phyloP scores from a whole-genome alignment of 2,329 filamentous ascomycete species.

The Fragosphaeria purpurea region DNA sequence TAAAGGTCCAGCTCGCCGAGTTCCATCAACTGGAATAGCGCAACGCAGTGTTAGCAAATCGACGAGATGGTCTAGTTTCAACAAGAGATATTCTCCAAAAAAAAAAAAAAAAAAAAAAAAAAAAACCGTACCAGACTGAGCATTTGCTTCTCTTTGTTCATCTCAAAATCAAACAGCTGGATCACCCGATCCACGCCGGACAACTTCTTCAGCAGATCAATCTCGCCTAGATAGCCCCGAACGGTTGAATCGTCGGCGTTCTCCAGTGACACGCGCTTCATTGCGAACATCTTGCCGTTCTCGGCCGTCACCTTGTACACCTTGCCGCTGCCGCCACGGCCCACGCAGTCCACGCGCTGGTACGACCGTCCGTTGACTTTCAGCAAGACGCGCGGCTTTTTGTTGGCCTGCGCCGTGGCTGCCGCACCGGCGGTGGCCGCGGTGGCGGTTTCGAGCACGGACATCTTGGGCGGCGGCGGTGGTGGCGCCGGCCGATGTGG shows the following conservation, averaged over 20 bases:
- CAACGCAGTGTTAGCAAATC: background rate
- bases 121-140: constrained; percentile 62
- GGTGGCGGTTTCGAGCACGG: constrained; percentile 83
- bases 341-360: constrained; percentile 80
- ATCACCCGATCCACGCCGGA: constrained; percentile 83
- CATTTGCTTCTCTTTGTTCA: constrained; percentile 84
- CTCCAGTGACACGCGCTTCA: constrained; percentile 87
- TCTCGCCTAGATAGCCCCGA: constrained; percentile 86
- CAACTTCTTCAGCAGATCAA: constrained; percentile 76
- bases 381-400: constrained; percentile 72
- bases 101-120: background rate
- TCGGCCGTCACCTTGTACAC: constrained; percentile 96
- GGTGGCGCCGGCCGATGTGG: constrained; percentile 66
- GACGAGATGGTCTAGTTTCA: too few species aligned
- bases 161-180: constrained; percentile 79
- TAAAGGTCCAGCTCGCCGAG: constrained; percentile 91
- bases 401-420: constrained; percentile 54
- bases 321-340: constrained; percentile 83
- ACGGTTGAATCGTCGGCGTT: constrained; percentile 79
- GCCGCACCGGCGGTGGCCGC: constrained; percentile 70
- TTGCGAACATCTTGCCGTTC: constrained; percentile 87
- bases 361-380: constrained; percentile 87
- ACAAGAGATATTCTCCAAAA: background rate
- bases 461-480: constrained; percentile 91
- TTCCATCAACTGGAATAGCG: constrained; percentile 68